A percentile compares a stretch with the other conserved stretches of the same genome.
These are phyloP conservation scores for Sutorius eximius DNA, from an alignment of 1,284 basidiomycete species.

Conservation along the genomic window DNA sequence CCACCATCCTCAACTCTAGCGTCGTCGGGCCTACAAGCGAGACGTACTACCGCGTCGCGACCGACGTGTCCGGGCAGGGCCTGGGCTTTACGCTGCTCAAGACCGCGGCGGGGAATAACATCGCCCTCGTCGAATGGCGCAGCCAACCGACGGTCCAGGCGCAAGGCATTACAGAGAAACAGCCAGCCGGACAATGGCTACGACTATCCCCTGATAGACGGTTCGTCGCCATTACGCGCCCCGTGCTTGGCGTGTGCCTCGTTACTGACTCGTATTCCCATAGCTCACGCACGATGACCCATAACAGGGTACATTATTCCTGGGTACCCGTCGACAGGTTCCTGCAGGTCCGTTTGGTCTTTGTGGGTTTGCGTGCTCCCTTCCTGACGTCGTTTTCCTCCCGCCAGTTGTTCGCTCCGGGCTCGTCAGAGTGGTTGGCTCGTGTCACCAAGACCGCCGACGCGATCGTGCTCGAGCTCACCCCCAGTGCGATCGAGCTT, in stretches of 20 bases:
- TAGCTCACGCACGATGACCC: slow-evolving; percentile 46
- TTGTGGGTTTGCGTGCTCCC: slow-evolving; percentile 2
- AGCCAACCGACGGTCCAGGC: slow-evolving; percentile 55
- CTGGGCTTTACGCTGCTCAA: slow-evolving; percentile 57
- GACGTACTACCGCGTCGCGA: slow-evolving; percentile 43
- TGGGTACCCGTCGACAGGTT: slow-evolving; percentile 45
- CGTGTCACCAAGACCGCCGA: slow-evolving; percentile 41
- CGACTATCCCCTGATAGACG: slow-evolving; percentile 49
- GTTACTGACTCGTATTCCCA: not conserved
- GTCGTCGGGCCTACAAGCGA: slow-evolving; percentile 50
- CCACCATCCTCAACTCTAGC: slow-evolving; percentile 52
- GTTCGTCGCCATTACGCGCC: slow-evolving; percentile 36
- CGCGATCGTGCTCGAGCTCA: slow-evolving; percentile 44
- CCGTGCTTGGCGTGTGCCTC: not conserved
- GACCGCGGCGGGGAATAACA: slow-evolving; percentile 45
- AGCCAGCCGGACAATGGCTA: slow-evolving; percentile 55
- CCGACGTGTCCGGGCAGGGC: slow-evolving; percentile 46
- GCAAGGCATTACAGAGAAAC: slow-evolving; percentile 48
- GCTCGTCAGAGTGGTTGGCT: slow-evolving; percentile 41
- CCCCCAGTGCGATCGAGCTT: slow-evolving; percentile 45
- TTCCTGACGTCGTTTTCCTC: not conserved
- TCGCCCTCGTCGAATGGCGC: slow-evolving; percentile 63
- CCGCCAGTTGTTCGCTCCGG: slow-evolving; percentile 40
- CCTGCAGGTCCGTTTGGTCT: slow-evolving; percentile 39
- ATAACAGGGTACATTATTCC: slow-evolving; percentile 40